Evolutionary conservation across 345 rosid genomes (phyloP), one percentile per base, ranked within the genome.

Genomic region (Camelina laxa): DNA sequence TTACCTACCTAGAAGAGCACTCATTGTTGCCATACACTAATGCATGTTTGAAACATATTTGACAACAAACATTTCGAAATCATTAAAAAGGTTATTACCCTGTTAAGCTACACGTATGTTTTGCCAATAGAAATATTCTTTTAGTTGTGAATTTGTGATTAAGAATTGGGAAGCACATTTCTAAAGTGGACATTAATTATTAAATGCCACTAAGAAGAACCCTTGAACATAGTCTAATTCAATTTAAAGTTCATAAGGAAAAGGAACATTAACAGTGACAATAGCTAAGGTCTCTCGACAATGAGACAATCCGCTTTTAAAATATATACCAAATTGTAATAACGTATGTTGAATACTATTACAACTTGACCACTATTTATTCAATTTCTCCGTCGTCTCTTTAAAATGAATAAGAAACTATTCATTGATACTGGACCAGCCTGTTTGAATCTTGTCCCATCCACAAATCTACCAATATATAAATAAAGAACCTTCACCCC

Each of bases 341-440:
- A 48, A 71, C 33, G 51, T 53, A 61, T 65, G 67, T 47, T 39
- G 48, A 65, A 65, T 65, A 77, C 65, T 65, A 55, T 73, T 73
- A 59, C 78, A 72, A 77, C 62, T 77, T 77, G 73, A 70, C 47
- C 67, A 70, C 48, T 27, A 15, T 6, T 48, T 42, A 38, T 50
- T 58, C 59, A 57, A 5, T 53, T 24, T 77, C 27, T 57, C 19
- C 39, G 16, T 47, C 39, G 16, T 47, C 11, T 49, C 19, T 30
- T 60, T 60, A 60, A 60, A 51, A 60, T 41, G 5, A 60, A 75
- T 41, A 54, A 31, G 47, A 75, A 75, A 69, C 54, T 47, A 71
- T 66, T 65, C 59, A 73, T 72, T 72, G 42, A 66, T 60, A 73
- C 71, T 70, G 73, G 77, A 51, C 78, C 78, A 79, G 78, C 75